Base-by-base conservation (phyloP, 2,329 filamentous ascomycete species). In the Diaporthe longicolla region DNA sequence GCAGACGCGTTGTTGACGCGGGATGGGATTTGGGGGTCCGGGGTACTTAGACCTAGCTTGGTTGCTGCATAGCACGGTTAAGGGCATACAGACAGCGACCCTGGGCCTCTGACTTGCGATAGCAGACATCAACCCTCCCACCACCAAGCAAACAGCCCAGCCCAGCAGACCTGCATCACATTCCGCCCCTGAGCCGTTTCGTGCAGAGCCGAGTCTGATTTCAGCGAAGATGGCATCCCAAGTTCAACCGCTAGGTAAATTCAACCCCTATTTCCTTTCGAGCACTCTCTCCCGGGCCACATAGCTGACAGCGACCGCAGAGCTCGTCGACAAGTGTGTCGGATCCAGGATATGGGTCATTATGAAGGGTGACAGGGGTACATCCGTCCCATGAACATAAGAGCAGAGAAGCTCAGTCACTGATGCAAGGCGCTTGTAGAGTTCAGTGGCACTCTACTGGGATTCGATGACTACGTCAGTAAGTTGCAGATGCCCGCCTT, bases 391-490 rank as follows among this genome's bases (percentile, higher is more conserved):
- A 4, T 2, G 48, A 13, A 11, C 21, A n/a, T 3, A 21, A 40
- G 32, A 54, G 13, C 24, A 24, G 37, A n/a, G 35, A n/a, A 29
- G 50, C 37, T 65, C 17, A 61, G 21, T 43, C 66, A 71, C 74
- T 78, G 48, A 76, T 63, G 61, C 13, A 13, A 21, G n/a, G 21
- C 40, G 57, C 43, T 40, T 73, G 58, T 82, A 98, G 97, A 99
- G 84, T 99, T 99, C 86, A 94, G 94, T 78, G 97, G 97, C 71
- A 98, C 95, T 10, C 89, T 99, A 35, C 90, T 98, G 72, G 97
- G 97, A 3, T 99, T 99, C 80, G 97, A 99, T 83, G 97, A 99
- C 89, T 99, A 98, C 87, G 97, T 99, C 89, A 99, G 95, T 98
- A 89, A 87, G 96, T 98, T 19, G 37, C 17, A 24, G 55, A 26